Percentiles rank a stretch among this genome's conserved stretches.
Conservation (phyloP, 140 eudicot species). For the Oenanthe javanica region DNA sequence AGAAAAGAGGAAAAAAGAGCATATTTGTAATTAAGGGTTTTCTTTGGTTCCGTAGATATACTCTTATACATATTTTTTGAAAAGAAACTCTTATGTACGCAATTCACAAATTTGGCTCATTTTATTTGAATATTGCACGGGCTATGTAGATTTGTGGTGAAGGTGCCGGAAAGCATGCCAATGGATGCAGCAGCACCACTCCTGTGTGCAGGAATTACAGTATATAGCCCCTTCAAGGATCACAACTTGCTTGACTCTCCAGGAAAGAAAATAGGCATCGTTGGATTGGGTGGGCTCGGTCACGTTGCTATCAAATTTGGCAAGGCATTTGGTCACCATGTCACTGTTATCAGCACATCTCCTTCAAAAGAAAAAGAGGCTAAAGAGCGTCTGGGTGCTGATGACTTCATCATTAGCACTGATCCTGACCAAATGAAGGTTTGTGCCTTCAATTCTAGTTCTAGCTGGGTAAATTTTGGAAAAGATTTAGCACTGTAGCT, state of each 20-base stretch:
- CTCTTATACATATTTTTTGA: not conserved
- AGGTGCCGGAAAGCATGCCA: constrained; percentile 59
- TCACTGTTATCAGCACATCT: constrained; percentile 83
- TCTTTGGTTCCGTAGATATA: not conserved
- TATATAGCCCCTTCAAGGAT: constrained; percentile 65
- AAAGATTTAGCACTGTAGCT: not conserved
- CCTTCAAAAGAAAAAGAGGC: constrained; percentile 77
- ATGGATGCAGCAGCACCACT: constrained; percentile 83
- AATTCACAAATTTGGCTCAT: not conserved
- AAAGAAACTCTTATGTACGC: not conserved
- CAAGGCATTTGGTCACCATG: constrained; percentile 85
- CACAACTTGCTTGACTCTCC: constrained; percentile 28
- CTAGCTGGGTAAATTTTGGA: not conserved
- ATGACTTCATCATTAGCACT: constrained; percentile 73
- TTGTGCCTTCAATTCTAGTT: not conserved
- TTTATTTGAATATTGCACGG: not conserved
- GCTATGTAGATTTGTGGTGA: constrained; percentile 47
- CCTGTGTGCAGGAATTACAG: constrained; percentile 87
- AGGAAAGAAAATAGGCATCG: constrained; percentile 50
- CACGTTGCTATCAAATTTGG: constrained; percentile 82
- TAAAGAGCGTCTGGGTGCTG: constrained; percentile 50
- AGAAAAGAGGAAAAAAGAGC: not conserved
- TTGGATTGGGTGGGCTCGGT: constrained; percentile 79
- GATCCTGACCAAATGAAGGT: constrained; percentile 66
- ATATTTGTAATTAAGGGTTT: not conserved